These are phyloP conservation scores for Coemansia sp. DNA, from an alignment of 192 early-diverging fungal genomes.

Conservation along the genomic window DNA sequence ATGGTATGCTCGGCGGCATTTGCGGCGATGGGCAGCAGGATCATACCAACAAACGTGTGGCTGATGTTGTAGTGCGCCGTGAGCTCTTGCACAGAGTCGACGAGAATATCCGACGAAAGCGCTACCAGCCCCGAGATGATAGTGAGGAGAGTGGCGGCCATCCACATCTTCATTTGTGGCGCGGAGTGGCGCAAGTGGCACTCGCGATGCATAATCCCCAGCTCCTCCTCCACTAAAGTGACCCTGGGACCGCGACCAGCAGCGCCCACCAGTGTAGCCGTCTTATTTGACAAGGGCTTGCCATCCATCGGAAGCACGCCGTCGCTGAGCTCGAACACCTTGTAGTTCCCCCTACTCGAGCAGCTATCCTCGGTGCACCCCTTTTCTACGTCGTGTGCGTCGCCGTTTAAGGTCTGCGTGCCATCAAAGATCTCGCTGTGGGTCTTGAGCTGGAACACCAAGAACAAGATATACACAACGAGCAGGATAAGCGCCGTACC, in stretches of 20 bases:
- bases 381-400: not conserved
- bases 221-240: not conserved
- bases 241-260: not conserved
- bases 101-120: constrained; percentile 76
- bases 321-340: not conserved
- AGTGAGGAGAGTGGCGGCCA: constrained; percentile 62
- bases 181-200: constrained; percentile 23
- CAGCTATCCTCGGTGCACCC: not conserved
- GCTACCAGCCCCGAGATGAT: constrained; percentile 67
- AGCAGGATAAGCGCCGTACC: constrained; percentile 70
- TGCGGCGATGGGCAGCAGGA: constrained; percentile 86
- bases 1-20: constrained; percentile 86
- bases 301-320: not conserved
- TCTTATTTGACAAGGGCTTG: not conserved
- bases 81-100: constrained; percentile 59
- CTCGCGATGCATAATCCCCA: constrained; percentile 4
- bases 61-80: constrained; percentile 64
- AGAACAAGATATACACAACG: constrained; percentile 63
- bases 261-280: constrained; percentile 1
- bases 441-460: constrained; percentile 87
- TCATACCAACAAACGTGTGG: constrained; percentile 88
- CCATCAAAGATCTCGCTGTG: constrained; percentile 60
- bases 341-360: not conserved
- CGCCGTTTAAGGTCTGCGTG: constrained; percentile 16
- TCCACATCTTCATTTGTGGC: constrained; percentile 57